Conservation (phyloP, 306 rosid genomes). For the Sindora glabra region DNA sequence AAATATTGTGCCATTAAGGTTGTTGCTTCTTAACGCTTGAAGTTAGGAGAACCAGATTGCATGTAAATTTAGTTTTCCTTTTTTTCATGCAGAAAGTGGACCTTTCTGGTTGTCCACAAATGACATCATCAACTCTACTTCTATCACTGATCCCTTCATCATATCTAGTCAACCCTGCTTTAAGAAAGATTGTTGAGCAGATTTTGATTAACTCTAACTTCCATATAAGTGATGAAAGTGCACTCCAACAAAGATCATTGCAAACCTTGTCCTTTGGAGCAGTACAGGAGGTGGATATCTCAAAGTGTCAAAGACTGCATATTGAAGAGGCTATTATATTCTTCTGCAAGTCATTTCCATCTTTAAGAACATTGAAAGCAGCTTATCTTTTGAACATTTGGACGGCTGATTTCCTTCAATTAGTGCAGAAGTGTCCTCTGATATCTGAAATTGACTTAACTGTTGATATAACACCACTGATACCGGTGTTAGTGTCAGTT, state of each 20-base stretch:
- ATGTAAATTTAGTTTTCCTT: constrained; percentile 18
- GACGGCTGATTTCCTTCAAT: constrained; percentile 26
- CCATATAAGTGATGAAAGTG: constrained; percentile 17
- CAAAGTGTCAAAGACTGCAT: constrained; percentile 53
- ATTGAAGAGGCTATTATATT: constrained; percentile 51
- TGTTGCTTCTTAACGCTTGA: neutral
- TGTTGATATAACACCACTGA: constrained; percentile 56
- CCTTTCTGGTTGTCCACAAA: constrained; percentile 72
- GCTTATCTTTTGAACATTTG: constrained; percentile 48
- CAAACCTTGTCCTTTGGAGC: constrained; percentile 40
- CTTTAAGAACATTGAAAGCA: constrained; percentile 53
- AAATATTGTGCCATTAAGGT: neutral
- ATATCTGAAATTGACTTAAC: constrained; percentile 61
- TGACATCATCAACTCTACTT: constrained; percentile 46
- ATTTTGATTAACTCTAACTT: constrained; percentile 27
- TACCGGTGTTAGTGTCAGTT: constrained; percentile 38
- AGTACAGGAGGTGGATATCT: constrained; percentile 70
- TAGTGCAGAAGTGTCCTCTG: constrained; percentile 45
- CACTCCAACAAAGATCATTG: constrained; percentile 14
- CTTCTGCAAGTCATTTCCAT: constrained; percentile 64
- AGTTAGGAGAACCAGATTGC: no score
- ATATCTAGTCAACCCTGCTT: constrained; percentile 25
- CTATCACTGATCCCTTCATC: constrained; percentile 56
- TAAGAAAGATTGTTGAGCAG: constrained; percentile 28
- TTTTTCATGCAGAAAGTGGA: constrained; percentile 56